Percentiles rank a stretch among this genome's conserved stretches.
Conservation (phyloP, 2,329 filamentous ascomycete species). For the Aspergillus fumigatiaffinis region DNA sequence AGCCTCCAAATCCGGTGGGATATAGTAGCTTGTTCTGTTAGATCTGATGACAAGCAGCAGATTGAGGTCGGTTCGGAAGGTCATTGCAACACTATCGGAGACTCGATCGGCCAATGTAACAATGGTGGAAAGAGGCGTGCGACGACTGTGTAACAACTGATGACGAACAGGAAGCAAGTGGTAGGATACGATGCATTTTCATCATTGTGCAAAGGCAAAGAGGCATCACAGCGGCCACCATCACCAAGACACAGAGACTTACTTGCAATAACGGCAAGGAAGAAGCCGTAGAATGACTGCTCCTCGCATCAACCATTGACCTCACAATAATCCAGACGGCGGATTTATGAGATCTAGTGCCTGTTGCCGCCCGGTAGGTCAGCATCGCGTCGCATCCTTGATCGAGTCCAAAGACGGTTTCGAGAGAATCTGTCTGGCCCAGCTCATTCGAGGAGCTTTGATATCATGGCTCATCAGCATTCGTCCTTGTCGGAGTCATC, state of each 20-base stretch:
- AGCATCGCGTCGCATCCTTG: slow-evolving; percentile 22
- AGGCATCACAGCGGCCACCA: too few species aligned
- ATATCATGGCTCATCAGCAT: too few species aligned
- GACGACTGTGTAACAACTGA: neutral
- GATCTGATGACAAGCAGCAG: too few species aligned
- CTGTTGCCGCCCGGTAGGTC: neutral
- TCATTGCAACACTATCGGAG: neutral
- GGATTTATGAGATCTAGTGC: slow-evolving; percentile 15
- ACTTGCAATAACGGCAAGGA: slow-evolving; percentile 9
- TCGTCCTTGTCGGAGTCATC: too few species aligned
- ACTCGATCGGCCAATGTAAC: neutral
- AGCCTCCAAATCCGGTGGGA: too few species aligned
- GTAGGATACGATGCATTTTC: neutral
- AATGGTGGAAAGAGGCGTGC: neutral
- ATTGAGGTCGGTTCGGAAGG: neutral
- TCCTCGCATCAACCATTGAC: slow-evolving; percentile 4
- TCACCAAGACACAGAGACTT: neutral
- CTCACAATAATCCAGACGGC: slow-evolving; percentile 21
- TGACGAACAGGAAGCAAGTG: too few species aligned
- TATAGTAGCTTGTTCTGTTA: neutral
- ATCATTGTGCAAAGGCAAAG: neutral
- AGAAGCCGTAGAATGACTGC: slow-evolving; percentile 1
- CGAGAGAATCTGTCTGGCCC: slow-evolving; percentile 17
- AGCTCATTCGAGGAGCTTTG: too few species aligned
- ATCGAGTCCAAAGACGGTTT: slow-evolving; percentile 25